Conservation (phyloP, 768 basidiomycete species). For the Phanerochaete sordida region DNA sequence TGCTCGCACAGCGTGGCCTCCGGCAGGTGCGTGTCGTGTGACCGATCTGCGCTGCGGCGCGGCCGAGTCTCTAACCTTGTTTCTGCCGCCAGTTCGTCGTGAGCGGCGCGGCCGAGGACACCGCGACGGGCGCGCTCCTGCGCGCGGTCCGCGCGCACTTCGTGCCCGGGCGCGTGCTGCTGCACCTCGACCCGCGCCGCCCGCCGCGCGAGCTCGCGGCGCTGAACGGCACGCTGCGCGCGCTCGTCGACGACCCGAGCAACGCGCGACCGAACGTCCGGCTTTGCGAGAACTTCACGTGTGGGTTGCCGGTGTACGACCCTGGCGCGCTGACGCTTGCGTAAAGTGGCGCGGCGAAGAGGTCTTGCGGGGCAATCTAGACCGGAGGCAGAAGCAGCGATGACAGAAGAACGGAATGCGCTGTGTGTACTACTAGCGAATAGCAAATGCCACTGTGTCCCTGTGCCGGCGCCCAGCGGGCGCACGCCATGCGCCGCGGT, state of each 20-base stretch:
- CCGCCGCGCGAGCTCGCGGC: constrained; percentile 19
- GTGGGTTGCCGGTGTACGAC: constrained; percentile 20
- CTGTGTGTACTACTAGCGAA: neutral
- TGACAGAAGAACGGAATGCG: neutral
- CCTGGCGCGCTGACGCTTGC: constrained; percentile 16
- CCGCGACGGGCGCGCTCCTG: constrained; percentile 10
- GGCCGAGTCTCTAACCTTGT: neutral
- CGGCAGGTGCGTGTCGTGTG: constrained; percentile 17
- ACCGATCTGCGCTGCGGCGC: neutral
- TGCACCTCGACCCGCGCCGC: constrained; percentile 17
- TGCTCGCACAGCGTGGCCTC: constrained; percentile 15
- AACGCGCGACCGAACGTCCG: constrained; percentile 16
- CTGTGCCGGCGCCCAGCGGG: neutral
- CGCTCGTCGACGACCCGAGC: constrained; percentile 1
- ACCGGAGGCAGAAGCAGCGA: neutral
- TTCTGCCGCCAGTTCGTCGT: constrained; percentile 16
- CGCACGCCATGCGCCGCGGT: neutral
- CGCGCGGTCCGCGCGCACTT: constrained; percentile 11
- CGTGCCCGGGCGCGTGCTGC: constrained; percentile 22
- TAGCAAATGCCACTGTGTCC: neutral
- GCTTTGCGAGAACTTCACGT: constrained; percentile 24
- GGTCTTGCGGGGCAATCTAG: neutral
- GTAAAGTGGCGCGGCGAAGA: neutral
- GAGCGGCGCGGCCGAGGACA: constrained; percentile 4
- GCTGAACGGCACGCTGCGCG: constrained; percentile 17